phyloP scores from a whole-genome alignment of 768 basidiomycete genomes.

The Hortiboletus flavorubellus region DNA sequence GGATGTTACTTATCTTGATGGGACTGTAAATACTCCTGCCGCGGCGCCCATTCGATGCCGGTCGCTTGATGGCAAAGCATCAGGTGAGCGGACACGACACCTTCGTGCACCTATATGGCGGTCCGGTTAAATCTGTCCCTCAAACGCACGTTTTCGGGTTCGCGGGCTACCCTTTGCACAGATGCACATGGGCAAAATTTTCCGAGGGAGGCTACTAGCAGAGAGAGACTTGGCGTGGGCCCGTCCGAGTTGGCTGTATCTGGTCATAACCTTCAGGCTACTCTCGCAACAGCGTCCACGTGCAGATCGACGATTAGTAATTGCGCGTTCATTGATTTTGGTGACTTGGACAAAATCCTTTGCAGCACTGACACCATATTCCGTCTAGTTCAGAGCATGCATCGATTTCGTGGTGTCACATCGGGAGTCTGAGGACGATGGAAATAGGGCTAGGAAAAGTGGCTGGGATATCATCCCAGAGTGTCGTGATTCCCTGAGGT shows the following conservation, averaged over 20 bases:
- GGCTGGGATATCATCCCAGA: not conserved
- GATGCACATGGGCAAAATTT: not conserved
- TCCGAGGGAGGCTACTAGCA: not conserved
- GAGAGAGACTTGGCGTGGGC: not conserved
- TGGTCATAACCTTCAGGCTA: no score
- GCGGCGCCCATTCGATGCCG: conserved; percentile 35
- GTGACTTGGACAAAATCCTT: no score
- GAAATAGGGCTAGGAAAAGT: not conserved
- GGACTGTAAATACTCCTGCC: not conserved
- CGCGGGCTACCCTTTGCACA: conserved; percentile 23
- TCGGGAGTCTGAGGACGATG: not conserved
- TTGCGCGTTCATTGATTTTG: no score
- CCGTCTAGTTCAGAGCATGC: not conserved
- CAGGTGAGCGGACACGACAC: conserved; percentile 25
- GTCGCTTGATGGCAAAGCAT: conserved; percentile 36
- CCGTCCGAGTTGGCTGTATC: no score
- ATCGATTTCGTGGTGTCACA: not conserved
- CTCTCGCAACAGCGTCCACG: no score
- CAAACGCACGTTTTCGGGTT: conserved; percentile 25
- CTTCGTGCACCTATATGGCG: conserved; percentile 24
- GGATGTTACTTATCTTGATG: no score
- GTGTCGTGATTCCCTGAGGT: not conserved
- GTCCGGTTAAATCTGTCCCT: not conserved
- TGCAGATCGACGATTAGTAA: no score
- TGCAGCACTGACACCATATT: no score